These are phyloP conservation scores for Torrubiella hemipterigena DNA, from an alignment of 2,329 filamentous ascomycete genomes.

Conservation along the genomic window DNA sequence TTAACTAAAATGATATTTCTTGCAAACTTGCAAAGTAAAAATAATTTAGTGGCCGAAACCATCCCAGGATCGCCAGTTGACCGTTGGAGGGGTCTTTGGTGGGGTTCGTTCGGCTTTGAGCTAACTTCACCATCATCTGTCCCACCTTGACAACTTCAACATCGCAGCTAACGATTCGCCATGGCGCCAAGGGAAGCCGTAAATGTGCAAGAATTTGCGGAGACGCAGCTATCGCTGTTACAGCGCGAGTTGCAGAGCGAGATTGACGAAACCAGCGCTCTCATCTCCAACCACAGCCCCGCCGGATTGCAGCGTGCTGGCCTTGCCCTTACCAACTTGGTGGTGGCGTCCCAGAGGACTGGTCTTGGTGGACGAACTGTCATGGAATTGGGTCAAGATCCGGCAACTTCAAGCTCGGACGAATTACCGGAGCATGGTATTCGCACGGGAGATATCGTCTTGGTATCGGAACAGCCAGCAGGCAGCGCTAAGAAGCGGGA, in stretches of 20 bases:
- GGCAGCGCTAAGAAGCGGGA: constrained; percentile 63
- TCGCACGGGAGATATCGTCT: constrained; percentile 65
- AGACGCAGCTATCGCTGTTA: constrained; percentile 59
- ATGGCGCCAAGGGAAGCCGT: constrained; percentile 31
- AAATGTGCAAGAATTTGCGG: constrained; percentile 57
- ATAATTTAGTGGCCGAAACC: too few relatives aligned
- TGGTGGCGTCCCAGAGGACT: constrained; percentile 65
- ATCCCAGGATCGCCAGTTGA: too few relatives aligned
- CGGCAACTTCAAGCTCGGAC: constrained; percentile 43
- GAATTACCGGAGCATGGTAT: constrained; percentile 66
- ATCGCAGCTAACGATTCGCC: neutral
- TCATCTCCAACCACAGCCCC: constrained; percentile 58
- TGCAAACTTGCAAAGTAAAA: too few relatives aligned
- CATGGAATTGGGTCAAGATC: constrained; percentile 64
- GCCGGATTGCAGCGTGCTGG: constrained; percentile 61
- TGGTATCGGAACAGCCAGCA: constrained; percentile 62
- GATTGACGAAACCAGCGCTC: constrained; percentile 53
- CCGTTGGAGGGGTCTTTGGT: too few relatives aligned
- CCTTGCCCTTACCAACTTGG: constrained; percentile 67
- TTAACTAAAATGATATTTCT: too few relatives aligned
- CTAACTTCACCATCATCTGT: too few relatives aligned
- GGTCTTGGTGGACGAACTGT: constrained; percentile 87
- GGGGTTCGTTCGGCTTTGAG: too few relatives aligned
- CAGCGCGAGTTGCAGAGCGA: constrained; percentile 61
- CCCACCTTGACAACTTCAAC: neutral